Evolutionary conservation across 331 rosid genomes (phyloP), one percentile per base, ranked within the genome.

Genomic region (Malus hybrid): DNA sequence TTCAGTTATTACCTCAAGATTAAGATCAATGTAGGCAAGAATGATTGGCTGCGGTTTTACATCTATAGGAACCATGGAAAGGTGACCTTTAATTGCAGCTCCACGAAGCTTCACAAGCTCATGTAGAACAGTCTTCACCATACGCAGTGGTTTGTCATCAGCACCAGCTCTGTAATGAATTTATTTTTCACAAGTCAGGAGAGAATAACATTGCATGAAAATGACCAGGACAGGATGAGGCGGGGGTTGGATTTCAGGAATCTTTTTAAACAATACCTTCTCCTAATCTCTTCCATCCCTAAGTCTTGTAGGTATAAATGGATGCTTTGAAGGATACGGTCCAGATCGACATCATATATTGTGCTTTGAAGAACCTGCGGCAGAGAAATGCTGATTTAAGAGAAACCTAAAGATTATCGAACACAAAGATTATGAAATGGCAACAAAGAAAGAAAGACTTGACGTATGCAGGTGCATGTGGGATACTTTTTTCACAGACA

Each of bases 21-120:
- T 95, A 72, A 92, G 96, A 82, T 95, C 99, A 80, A 95, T 95
- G 80, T 95, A 95, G 65, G 97, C 99, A 79, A 95, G 97, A 82
- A 95, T 95, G 67, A 92, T 95, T 62, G 99, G 99, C 81, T 95
- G 97, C 52, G 99, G 96, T 81, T 95, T 95, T 74, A 94, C 79
- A 83, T 95, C 99, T 3, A 95, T 92, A 68, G 99, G 99, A 92
- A 95, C 97, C 99, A 92, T 95, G 39, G 99, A 95, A 61, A 95
- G 97, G 85, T 95, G 99, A 61, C 97, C 97, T 88, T 95, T 95
- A 42, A 95, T 90, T 65, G 97, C 93, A 57, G 97, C 97, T 66
- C 99, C 99, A 19, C 97, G 93, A 77, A 95, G 97, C 90, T 95
- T 95, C 77, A 95, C 99, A 77, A 95, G 99, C 77, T 95, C 99